Evolutionary conservation across 2,329 filamentous ascomycete species (phyloP), one percentile per base, ranked within the genome.

Genomic region (Penicillium olsonii): DNA sequence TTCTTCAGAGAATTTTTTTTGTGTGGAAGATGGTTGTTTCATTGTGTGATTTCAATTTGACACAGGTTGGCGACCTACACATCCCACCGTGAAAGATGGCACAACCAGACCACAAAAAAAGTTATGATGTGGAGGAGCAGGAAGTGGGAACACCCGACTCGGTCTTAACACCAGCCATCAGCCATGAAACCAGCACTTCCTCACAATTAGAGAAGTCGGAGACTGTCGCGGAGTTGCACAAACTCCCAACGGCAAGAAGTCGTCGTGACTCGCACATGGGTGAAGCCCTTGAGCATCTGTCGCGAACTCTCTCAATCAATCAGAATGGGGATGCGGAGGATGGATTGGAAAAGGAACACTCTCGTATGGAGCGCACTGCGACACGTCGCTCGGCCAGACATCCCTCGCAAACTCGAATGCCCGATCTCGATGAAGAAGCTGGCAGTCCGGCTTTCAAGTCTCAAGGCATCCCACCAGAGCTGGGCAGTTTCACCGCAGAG

Each of bases 181-280:
- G 15, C 33, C 5, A 35, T n/a, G 33, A 35, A 15, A 35, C 33
- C 8, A 35, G 33, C 8, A 17, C 6, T 10, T 35, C 33, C 9
- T 11, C 17, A 5, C n/a, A 35, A 6, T 9, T 24, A 4, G 33
- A 35, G 33, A 18, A n/a, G 15, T 53, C 50, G 35, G 42, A 54
- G n/a, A 45, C 53, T 53, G 54, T 52, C n/a, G 27, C 39, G 4
- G 48, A 54, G 12, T 29, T 56, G 9, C 48, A 54, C n/a, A 46
- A 37, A 15, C 19, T 54, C 22, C 45, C 45, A 9, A 56, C 52
- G 6, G 31, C 48, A 2, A 51, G 51, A 15, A 45, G 47, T 24
- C 48, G 51, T 3, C 44, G 54, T 4, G 52, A 53, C 24, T 56
- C 51, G 9, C 51, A 56, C 27, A 56, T 56, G 54, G 54, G 54